Conservation (phyloP, 352 stramenopile species). For the Phytophthora cryptogea region DNA sequence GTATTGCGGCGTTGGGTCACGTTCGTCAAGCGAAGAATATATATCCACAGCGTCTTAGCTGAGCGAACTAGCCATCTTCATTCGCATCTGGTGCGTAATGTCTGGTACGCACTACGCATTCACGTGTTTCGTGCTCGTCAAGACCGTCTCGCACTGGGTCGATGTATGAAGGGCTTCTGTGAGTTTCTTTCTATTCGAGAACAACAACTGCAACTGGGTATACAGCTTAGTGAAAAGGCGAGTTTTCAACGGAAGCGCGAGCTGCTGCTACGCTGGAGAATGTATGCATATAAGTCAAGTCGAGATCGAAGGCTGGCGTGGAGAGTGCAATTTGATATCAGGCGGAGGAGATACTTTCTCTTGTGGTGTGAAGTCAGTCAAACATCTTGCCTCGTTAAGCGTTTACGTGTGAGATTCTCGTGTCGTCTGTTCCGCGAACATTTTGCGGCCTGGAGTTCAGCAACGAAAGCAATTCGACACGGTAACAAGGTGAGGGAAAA, state of each 20-base stretch:
- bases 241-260: conserved; percentile 12
- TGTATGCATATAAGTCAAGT: conserved; percentile 11
- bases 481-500: conserved; percentile 7
- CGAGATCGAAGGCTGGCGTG: conserved; percentile 13
- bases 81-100: conserved; percentile 2
- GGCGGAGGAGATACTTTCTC: conserved; percentile 29
- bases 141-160: conserved; percentile 4
- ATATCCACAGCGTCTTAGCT: conserved; percentile 6
- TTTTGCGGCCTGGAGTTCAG: conserved; percentile 30
- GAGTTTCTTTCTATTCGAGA: conserved; percentile 13
- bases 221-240: conserved; percentile 1
- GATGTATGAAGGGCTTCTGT: conserved; percentile 19
- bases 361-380: conserved; percentile 35
- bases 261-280: conserved; percentile 25
- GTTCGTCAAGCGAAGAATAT: conserved; percentile 21
- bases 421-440: conserved; percentile 23
- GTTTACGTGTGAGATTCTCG: conserved; percentile 13
- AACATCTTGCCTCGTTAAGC: conserved; percentile 8
- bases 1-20: conserved; percentile 37
- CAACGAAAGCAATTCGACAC: conserved; percentile 23
- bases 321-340: conserved; percentile 29
- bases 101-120: conserved; percentile 27
- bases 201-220: conserved; percentile 4
- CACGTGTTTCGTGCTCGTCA: conserved; percentile 23
- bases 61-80: background rate